phyloP scores from a whole-genome alignment of 2,329 filamentous ascomycete genomes.

The Colletotrichum sidae region DNA sequence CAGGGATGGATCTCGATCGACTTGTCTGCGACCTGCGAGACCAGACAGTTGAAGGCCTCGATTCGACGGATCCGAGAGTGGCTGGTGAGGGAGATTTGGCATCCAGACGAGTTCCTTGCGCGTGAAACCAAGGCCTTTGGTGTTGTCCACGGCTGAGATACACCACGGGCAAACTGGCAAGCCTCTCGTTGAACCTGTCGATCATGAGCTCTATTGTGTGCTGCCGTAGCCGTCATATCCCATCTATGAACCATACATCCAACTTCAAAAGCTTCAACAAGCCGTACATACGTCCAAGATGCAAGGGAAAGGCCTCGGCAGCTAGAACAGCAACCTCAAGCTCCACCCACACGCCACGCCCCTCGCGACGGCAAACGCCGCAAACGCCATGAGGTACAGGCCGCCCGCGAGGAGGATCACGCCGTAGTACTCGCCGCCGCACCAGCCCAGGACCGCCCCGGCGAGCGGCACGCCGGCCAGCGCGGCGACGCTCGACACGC shows the following conservation, averaged over 20 bases:
- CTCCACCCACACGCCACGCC: conserved; percentile 40
- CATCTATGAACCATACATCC: neutral
- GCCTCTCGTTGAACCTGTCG: too few relatives aligned
- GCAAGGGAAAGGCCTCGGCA: neutral
- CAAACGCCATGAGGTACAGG: conserved; percentile 59
- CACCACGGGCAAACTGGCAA: too few relatives aligned
- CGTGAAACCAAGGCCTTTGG: too few relatives aligned
- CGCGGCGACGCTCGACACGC: conserved; percentile 70
- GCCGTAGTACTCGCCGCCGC: conserved; percentile 61
- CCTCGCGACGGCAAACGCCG: conserved; percentile 40
- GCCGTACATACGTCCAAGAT: neutral
- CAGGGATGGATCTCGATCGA: too few relatives aligned
- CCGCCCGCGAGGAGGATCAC: conserved; percentile 64
- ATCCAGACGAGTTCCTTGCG: too few relatives aligned
- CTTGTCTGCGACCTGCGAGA: too few relatives aligned
- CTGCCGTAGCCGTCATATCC: too few relatives aligned
- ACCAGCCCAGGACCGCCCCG: conserved; percentile 61
- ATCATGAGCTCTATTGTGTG: too few relatives aligned
- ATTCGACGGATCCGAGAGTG: too few relatives aligned
- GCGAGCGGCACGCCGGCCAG: conserved; percentile 70
- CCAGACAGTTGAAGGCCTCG: too few relatives aligned
- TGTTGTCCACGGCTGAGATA: too few relatives aligned
- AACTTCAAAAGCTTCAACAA: neutral
- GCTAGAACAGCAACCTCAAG: conserved; percentile 2
- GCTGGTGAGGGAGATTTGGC: too few relatives aligned